These are phyloP conservation scores for Fusarium graminum DNA, from an alignment of 2,329 filamentous ascomycete species.

Conservation along the genomic window DNA sequence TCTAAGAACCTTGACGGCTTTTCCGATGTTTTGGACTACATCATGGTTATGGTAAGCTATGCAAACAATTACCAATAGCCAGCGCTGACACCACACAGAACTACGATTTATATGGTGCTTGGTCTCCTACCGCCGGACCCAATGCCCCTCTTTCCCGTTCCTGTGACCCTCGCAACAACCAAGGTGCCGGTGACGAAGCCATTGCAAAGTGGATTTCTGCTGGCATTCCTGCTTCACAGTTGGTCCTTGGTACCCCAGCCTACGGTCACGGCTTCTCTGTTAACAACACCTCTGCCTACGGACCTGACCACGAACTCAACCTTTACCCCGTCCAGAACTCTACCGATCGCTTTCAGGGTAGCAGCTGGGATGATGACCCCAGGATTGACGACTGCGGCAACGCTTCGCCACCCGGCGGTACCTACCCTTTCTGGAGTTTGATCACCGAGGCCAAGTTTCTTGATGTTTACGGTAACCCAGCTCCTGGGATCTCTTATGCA, in stretches of 20 bases:
- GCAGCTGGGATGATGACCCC: slow-evolving; percentile 41
- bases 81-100: slow-evolving; percentile 6
- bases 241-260: slow-evolving; percentile 38
- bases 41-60: slow-evolving; percentile 41
- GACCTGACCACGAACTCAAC: slow-evolving; percentile 17
- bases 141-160: slow-evolving; percentile 25
- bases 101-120: slow-evolving; percentile 41
- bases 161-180: slow-evolving; percentile 38
- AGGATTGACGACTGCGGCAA: slow-evolving; percentile 35
- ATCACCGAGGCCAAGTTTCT: slow-evolving; percentile 39
- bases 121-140: slow-evolving; percentile 35
- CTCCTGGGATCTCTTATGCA: slow-evolving; percentile 24
- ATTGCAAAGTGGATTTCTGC: slow-evolving; percentile 30
- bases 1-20: slow-evolving; percentile 37
- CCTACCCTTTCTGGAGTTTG: slow-evolving; percentile 43
- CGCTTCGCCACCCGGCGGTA: slow-evolving; percentile 32
- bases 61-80: accelerated
- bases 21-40: slow-evolving; percentile 37
- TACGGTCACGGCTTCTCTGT: slow-evolving; percentile 41
- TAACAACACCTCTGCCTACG: slow-evolving; percentile 29
- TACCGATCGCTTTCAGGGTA: slow-evolving; percentile 41
- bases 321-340: slow-evolving; percentile 38
- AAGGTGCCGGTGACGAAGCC: slow-evolving; percentile 30
- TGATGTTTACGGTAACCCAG: slow-evolving; percentile 26
- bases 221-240: slow-evolving; percentile 32